These are phyloP conservation scores for Aspergillus fischeri DNA, from an alignment of 2,329 filamentous ascomycete species.

Conservation along the genomic window DNA sequence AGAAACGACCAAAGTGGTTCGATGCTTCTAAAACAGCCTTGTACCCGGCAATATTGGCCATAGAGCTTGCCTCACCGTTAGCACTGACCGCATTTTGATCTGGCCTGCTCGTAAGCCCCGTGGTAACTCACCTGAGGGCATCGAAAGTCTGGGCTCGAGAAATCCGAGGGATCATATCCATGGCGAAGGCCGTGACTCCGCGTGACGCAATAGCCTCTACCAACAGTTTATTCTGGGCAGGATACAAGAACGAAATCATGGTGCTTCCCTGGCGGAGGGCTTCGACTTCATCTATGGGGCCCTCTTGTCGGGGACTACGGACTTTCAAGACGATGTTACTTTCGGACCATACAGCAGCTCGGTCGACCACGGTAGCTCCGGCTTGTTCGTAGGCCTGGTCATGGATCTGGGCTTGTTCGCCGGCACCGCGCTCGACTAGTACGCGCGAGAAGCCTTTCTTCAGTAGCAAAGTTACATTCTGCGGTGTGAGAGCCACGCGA, in stretches of 20 bases:
- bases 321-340: conserved; percentile 83
- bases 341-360: conserved; percentile 64
- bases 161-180: conserved; percentile 90
- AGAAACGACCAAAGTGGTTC: conserved; percentile 81
- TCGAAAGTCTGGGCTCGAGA: conserved; percentile 86
- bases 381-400: conserved; percentile 73
- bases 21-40: conserved; percentile 87
- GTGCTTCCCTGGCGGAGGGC: conserved; percentile 66
- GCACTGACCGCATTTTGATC: background rate
- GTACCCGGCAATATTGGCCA: conserved; percentile 93
- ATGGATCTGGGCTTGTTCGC: conserved; percentile 68
- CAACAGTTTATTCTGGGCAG: conserved; percentile 70
- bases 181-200: conserved; percentile 75
- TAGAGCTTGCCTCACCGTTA: conserved; percentile 55
- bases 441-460: conserved; percentile 81
- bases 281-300: conserved; percentile 61
- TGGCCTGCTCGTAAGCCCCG: background rate
- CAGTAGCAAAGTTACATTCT: conserved; percentile 74
- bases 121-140: conserved; percentile 54
- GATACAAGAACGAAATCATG: conserved; percentile 78
- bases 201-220: conserved; percentile 68
- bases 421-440: conserved; percentile 77
- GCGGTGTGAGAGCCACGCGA: conserved; percentile 78
- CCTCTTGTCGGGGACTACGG: conserved; percentile 62
- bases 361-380: conserved; percentile 72